These are phyloP conservation scores for Prunus mongolica DNA, from an alignment of 306 rosid species.

Conservation along the genomic window DNA sequence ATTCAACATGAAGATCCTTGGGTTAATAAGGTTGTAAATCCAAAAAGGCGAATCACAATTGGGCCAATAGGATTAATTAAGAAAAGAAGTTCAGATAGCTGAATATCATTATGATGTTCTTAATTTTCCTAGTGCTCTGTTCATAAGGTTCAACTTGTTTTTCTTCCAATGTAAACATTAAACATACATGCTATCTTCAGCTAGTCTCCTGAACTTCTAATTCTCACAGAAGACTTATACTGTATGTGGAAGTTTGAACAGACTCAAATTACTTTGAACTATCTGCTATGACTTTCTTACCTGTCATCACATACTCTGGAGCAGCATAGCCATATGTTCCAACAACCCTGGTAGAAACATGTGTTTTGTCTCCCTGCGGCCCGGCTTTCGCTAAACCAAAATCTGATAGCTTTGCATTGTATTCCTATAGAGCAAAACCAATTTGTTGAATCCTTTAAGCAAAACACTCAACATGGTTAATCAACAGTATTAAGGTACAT, in stretches of 20 bases:
- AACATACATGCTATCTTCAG: not conserved
- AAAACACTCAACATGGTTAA: not conserved
- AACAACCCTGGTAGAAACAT: slow-evolving; percentile 94
- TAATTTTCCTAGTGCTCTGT: not conserved
- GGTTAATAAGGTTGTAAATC: not conserved
- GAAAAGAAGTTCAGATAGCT: not conserved
- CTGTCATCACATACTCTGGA: slow-evolving; percentile 98
- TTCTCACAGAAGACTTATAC: not conserved
- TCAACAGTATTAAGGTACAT: slow-evolving; percentile 23
- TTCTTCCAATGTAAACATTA: not conserved
- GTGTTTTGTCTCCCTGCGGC: slow-evolving; percentile 96
- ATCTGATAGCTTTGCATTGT: slow-evolving; percentile 97
- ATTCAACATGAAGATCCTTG: not conserved
- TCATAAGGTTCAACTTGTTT: not conserved
- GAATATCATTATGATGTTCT: not conserved
- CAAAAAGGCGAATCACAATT: not conserved
- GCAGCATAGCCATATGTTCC: slow-evolving; percentile 98
- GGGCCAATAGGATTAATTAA: not conserved
- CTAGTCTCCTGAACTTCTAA: not conserved
- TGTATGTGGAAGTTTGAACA: not conserved
- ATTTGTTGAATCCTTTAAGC: slow-evolving; percentile 14
- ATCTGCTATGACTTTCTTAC: slow-evolving; percentile 33
- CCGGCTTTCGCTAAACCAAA: slow-evolving; percentile 98
- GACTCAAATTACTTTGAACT: slow-evolving; percentile 17
- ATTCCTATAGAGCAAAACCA: slow-evolving; percentile 48